Evolutionary conservation across 106 monocot genomes (phyloP), one percentile per base, ranked within the genome.

Genomic region (Acorus calamus): DNA sequence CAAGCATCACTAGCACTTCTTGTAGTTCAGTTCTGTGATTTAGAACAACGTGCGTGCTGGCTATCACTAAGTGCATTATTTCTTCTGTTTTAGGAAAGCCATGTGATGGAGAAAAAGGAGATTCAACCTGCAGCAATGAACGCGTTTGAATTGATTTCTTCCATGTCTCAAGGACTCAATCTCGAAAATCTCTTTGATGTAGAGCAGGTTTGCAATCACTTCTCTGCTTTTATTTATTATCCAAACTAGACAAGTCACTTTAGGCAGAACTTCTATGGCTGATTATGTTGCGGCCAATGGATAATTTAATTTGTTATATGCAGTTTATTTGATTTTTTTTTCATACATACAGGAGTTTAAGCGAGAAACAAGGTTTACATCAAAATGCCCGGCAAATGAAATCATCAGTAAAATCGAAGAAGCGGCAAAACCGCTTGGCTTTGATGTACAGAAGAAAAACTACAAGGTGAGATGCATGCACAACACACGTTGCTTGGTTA

Each of bases 371-470:
- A 72, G 87, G 61, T 92, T 92, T 64, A 82, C 92, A 70, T 87
- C 92, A 44, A 87, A 72, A 61, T 84, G 74, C 67, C 69, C 92
- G 55, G 81, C 92, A 12, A 84, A 76, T 55, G 92, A 92, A 73
- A 92, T 92, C 55, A 70, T 87, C 6, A 81, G 55, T 60, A 87
- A 92, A 79, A 92, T 92, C 53, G 92, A 92, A 66, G 92, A 87
- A 75, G 84, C 92, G 51, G 84, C 84, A 65, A 92, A 84, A 43
- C 87, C 92, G 47, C 84, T 87, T 61, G 92, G 92, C 14, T 92
- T 84, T 80, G 84, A 78, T 49, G 72, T 92, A 56, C 86, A 82
- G 6, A 92, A 82, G 79, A 87, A 84, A 64, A 92, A 92, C 53
- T 92, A 81, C 75, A 92, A 92, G 92, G 87, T 87, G 4, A 44